Evolutionary conservation across 192 early-diverging fungal genomes (phyloP), one percentile per base, ranked within the genome.

Genomic region (Coemansia brasiliensis): DNA sequence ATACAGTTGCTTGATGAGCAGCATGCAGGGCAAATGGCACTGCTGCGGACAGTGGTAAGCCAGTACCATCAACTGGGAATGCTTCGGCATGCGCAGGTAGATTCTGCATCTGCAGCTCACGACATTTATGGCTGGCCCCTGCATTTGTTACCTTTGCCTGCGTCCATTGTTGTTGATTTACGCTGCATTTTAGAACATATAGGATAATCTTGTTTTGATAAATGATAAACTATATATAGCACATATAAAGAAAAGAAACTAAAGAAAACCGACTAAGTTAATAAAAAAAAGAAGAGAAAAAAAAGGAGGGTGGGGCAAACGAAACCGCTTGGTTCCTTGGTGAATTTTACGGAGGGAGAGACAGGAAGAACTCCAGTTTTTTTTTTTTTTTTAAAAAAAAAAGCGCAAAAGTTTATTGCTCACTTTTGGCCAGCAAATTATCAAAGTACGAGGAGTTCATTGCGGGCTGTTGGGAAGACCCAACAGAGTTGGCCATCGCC

Each of bases 361-460:
- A 45, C 27, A n/a, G 24, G 13, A 8, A 12, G 5, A 45, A 45
- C 10, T 11, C 17, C 9, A 55, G 29, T 51, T 25, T 32, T 16
- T 27, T 27, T 9, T n/a, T n/a, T n/a, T n/a, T n/a, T n/a, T n/a
- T n/a, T 16, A 56, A 44, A 39, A 29, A 17, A 18, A 26, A 41
- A 12, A 16, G 8, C 26, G 13, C 29, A 5, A 17, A 6, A 51
- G 13, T 39, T 67, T 39, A 69, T 50, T 77, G 74, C 15, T 77
- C 74, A 35, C 39, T 39, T 64, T 77, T 77, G 44, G 68, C 59
- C 50, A 77, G 10, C 45, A 77, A 56, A 4, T 68, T 60, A 16
- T 77, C 74, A 70, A 77, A 77, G 52, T 77, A 77, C 22, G 74
- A 65, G 60, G 74, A 74, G 9, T 52, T 41, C 49, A 67, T 67